Percentiles rank a stretch among this genome's conserved stretches.
These are phyloP conservation scores for Stenocarpella maydis DNA, from an alignment of 2,329 filamentous ascomycete genomes.

Conservation along the genomic window DNA sequence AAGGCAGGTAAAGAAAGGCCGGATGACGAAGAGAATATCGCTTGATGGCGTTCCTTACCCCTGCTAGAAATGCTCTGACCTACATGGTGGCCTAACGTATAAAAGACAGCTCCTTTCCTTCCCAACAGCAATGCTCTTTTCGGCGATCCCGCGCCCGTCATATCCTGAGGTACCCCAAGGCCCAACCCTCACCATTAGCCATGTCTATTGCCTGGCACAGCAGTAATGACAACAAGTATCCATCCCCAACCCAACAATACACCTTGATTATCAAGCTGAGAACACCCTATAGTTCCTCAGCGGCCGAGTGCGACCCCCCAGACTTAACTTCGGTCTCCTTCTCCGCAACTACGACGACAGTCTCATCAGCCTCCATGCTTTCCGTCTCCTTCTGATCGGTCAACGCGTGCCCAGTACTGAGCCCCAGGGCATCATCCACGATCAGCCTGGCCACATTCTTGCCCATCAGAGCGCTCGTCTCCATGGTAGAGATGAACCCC, in stretches of 20 bases:
- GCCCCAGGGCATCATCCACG: slow-evolving; percentile 63
- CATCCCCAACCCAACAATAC: too few relatives aligned
- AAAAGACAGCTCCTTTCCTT: background rate
- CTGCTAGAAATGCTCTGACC: background rate
- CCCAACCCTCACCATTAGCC: background rate
- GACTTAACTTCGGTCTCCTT: background rate
- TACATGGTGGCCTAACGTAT: background rate
- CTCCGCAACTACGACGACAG: background rate
- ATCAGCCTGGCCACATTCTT: slow-evolving; percentile 81
- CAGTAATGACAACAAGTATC: background rate
- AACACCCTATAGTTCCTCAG: slow-evolving; percentile 9
- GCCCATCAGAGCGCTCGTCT: slow-evolving; percentile 92
- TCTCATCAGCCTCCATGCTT: slow-evolving; percentile 8
- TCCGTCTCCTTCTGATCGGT: slow-evolving; percentile 37
- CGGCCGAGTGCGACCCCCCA: background rate
- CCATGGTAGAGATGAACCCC: slow-evolving; percentile 96
- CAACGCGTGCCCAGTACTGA: slow-evolving; percentile 31
- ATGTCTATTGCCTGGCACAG: background rate
- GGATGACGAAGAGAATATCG: background rate
- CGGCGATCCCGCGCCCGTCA: background rate
- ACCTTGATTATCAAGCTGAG: background rate
- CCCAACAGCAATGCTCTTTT: background rate
- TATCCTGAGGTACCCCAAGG: background rate
- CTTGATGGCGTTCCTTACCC: background rate
- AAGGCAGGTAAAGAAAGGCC: background rate